Evolutionary conservation across 495 filamentous ascomycete species (phyloP), one percentile per base, ranked within the genome.

Genomic region (Annulohypoxylon nitens): DNA sequence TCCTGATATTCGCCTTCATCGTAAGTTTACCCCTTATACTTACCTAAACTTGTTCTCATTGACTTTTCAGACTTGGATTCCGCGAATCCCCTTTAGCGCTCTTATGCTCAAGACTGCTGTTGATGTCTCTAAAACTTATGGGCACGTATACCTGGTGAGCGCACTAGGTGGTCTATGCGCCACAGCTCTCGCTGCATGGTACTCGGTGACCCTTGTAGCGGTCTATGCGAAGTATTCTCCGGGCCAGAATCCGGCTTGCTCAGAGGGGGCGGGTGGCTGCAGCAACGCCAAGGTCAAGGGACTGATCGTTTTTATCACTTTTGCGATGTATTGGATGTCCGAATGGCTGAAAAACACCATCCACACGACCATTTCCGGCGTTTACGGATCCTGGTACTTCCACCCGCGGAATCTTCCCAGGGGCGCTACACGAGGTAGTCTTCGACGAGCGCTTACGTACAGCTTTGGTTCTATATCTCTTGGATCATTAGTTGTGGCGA

Each of bases 351-450:
- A 97, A 82, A 97, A 97, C 79, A 93, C 91, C 14, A 91, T 97
- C 39, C 94, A 98, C 79, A 91, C 90, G 34, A 93, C 91, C 20
- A 91, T 97, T 75, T 91, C 92, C 0, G 93, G 95, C 10, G 91
- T 97, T 11, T 97, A 97, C 70, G 95, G 93, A 0, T 92, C 91
- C 1, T 97, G 95, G 95, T 98, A 97, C 81, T 97, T 97, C 72
- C 82, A 87, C 16, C 72, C 75, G 25, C 55, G 69, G 1, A 91
- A 91, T 50, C 91, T 92, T 78, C 94, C 94, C 3, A 88, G 83
- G 48, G 88, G 89, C 10, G 90, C 92, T 5, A 97, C 95, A 1
- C 86, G 93, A 6, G 92, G 93, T 14, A 90, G 92, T 4, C 88
- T 95, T 60, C 88, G 88, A 64, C 87, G 94, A 45, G 86, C 93